Evolutionary conservation across 2,329 filamentous ascomycete genomes (phyloP).

Genomic region (Byssochlamys sp.): DNA sequence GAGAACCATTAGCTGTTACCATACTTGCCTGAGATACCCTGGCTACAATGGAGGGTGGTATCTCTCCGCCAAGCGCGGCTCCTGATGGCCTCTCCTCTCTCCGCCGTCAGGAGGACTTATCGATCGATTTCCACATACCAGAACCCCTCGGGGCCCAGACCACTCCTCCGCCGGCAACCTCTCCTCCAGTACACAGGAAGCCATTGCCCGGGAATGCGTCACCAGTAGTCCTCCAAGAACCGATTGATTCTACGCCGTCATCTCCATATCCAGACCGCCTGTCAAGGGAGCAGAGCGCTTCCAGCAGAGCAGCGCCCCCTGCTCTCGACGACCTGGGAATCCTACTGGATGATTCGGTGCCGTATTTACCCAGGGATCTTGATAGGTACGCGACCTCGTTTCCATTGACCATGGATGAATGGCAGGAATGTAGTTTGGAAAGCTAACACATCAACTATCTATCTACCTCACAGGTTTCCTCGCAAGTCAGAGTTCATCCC

Average conservation of each 20-base stretch:
- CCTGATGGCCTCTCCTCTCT: constrained; percentile 8
- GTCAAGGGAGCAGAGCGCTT: background rate
- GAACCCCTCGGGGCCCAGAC: constrained; percentile 2
- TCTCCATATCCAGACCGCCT: constrained; percentile 2
- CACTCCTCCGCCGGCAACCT: constrained; percentile 28
- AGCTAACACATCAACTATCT: background rate
- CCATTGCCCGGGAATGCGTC: constrained; percentile 45
- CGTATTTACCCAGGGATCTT: constrained; percentile 9
- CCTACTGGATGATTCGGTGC: constrained; percentile 5
- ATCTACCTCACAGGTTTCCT: constrained; percentile 25
- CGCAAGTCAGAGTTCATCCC: constrained; percentile 16
- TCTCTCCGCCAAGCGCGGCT: constrained; percentile 10
- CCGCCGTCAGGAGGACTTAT: constrained; percentile 8
- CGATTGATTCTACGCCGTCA: constrained; percentile 12
- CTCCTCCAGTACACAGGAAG: constrained; percentile 42
- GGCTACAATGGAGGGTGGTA: constrained; percentile 3
- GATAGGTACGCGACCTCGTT: constrained; percentile 4
- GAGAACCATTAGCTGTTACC: background rate
- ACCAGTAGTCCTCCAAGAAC: constrained; percentile 27
- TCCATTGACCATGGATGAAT: background rate
- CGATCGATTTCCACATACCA: constrained; percentile 3
- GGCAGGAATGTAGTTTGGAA: background rate
- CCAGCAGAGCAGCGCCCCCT: constrained; percentile 1
- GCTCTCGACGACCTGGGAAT: constrained; percentile 6
- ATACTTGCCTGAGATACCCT: constrained; percentile 1